These are phyloP conservation scores for Fennellomyces sp. DNA, from an alignment of 371 early-diverging fungal species.

Conservation along the genomic window DNA sequence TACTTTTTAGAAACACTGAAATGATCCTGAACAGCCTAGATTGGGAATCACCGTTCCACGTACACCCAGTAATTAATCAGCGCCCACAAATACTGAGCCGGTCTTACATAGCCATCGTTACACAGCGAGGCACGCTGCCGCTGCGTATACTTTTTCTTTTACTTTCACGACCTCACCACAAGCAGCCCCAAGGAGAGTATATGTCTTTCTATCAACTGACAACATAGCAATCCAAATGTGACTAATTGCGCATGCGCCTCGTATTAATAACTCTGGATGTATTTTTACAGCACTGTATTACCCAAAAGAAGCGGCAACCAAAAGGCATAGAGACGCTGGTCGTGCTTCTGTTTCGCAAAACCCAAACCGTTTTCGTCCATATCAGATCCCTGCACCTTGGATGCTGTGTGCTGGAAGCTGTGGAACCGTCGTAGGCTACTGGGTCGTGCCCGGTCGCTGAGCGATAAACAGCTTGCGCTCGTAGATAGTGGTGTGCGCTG, in stretches of 20 bases:
- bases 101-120: too few species aligned
- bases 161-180: too few species aligned
- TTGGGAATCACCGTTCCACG: too few species aligned
- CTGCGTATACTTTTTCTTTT: too few species aligned
- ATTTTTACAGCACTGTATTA: constrained; percentile 9
- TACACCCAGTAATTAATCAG: too few species aligned
- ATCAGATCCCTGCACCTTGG: neutral
- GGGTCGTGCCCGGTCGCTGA: neutral
- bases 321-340: constrained; percentile 33
- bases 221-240: constrained; percentile 12
- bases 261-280: neutral
- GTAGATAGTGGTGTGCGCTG: constrained; percentile 46
- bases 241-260: neutral
- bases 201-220: constrained; percentile 7
- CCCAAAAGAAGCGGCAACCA: constrained; percentile 39
- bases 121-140: too few species aligned
- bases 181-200: neutral
- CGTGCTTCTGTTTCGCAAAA: constrained; percentile 24
- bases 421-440: constrained; percentile 12
- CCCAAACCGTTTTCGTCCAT: constrained; percentile 34
- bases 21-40: too few species aligned
- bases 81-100: too few species aligned
- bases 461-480: constrained; percentile 51
- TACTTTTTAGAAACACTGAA: too few species aligned
- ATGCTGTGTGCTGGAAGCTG: constrained; percentile 9